Evolutionary conservation across 495 filamentous ascomycete species (phyloP).

Genomic region (Tuber brumale): DNA sequence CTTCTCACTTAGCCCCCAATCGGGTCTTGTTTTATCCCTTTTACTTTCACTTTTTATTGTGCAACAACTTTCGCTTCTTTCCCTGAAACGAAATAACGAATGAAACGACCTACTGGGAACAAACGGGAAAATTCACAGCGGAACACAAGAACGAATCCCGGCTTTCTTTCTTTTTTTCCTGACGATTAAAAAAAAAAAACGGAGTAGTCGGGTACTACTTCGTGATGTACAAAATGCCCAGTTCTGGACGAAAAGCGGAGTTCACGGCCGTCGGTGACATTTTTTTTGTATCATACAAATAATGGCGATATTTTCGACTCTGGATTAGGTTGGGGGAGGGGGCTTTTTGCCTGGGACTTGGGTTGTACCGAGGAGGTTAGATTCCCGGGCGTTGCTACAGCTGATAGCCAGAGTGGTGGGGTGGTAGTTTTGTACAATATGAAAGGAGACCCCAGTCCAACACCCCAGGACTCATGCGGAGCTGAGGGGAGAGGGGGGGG

Average conservation of each 20-base stretch:
- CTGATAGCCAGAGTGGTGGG: background rate
- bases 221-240: background rate
- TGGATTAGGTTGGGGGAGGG: background rate
- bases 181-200: background rate
- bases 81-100: background rate
- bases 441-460: background rate
- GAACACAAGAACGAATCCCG: background rate
- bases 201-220: background rate
- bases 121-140: background rate
- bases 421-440: background rate
- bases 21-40: background rate
- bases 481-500: background rate
- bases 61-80: background rate
- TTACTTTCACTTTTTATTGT: background rate
- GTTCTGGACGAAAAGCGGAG: background rate
- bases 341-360: background rate
- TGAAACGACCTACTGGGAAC: background rate
- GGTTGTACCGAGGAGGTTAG: background rate
- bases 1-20: background rate
- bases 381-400: background rate
- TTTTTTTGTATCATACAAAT: conserved; percentile 3
- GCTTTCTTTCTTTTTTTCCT: background rate
- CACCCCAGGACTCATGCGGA: background rate
- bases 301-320: conserved; percentile 6
- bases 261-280: background rate